phyloP scores from a whole-genome alignment of 257 asterid species.

The Anisodus tanguticus region DNA sequence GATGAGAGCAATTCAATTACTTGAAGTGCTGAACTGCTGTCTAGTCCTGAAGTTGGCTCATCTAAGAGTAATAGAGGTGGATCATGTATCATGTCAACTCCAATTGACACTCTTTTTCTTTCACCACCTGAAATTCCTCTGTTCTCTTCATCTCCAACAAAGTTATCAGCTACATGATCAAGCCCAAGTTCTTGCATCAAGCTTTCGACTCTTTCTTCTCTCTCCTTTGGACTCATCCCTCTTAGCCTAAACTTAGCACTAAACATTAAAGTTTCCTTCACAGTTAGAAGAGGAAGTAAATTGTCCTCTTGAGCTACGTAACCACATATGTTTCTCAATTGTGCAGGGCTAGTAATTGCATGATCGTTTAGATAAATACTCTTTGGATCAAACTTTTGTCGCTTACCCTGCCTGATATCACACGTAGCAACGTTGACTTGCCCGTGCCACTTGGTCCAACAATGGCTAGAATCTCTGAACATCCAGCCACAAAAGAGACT shows the following conservation, averaged over 20 bases:
- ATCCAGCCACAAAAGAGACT: constrained; percentile 66
- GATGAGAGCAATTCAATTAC: constrained; percentile 71
- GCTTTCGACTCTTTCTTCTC: constrained; percentile 57
- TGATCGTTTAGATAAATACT: constrained; percentile 54
- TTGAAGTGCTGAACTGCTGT: constrained; percentile 83
- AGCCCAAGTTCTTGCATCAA: constrained; percentile 81
- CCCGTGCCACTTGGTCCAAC: constrained; percentile 96
- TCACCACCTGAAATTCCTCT: constrained; percentile 87
- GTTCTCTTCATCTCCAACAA: constrained; percentile 72
- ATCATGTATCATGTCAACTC: constrained; percentile 78
- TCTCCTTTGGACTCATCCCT: constrained; percentile 50
- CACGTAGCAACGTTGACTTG: constrained; percentile 68
- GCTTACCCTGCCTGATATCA: constrained; percentile 65
- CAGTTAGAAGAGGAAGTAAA: constrained; percentile 77
- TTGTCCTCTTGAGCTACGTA: constrained; percentile 85
- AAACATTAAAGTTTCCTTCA: constrained; percentile 70
- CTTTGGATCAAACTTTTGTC: constrained; percentile 54
- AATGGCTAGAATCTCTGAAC: constrained; percentile 68
- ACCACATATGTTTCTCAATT: constrained; percentile 75
- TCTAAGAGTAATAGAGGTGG: constrained; percentile 74
- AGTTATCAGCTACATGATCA: constrained; percentile 60
- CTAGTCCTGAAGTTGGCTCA: constrained; percentile 89
- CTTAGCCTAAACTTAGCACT: constrained; percentile 70
- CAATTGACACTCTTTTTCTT: constrained; percentile 74
- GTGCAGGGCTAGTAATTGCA: constrained; percentile 50